Evolutionary conservation across 2,329 filamentous ascomycete species (phyloP).

Genomic region (Ophiobolus disseminans): DNA sequence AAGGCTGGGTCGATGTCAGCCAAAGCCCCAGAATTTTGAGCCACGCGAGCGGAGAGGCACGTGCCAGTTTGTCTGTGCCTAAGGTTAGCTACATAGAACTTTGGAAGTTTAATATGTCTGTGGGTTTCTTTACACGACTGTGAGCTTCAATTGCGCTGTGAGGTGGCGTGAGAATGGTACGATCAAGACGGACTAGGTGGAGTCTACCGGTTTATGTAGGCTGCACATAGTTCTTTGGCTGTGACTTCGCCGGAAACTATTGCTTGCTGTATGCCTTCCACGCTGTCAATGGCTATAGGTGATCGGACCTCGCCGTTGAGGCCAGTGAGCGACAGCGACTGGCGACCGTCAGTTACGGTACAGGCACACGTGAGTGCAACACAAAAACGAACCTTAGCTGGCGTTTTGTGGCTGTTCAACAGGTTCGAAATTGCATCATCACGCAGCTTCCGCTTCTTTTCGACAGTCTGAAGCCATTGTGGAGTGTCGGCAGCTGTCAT

Average conservation of each 20-base stretch:
- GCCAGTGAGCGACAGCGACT: conserved; percentile 21
- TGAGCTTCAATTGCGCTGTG: conserved; percentile 41
- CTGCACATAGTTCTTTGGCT: conserved; percentile 34
- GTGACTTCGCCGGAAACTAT: conserved; percentile 38
- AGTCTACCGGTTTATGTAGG: conserved; percentile 42
- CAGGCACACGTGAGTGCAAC: background rate
- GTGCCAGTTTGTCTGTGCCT: conserved; percentile 52
- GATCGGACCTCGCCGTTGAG: conserved; percentile 4
- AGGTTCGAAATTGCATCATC: conserved; percentile 36
- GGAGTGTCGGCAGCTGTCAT: conserved; percentile 25
- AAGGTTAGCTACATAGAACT: conserved; percentile 12
- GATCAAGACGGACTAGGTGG: conserved; percentile 19
- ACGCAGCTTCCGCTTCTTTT: conserved; percentile 32
- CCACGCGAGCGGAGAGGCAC: conserved; percentile 54
- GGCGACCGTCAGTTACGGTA: conserved; percentile 15
- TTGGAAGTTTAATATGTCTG: background rate
- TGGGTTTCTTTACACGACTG: conserved; percentile 36
- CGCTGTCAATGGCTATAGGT: conserved; percentile 21
- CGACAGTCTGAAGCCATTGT: conserved; percentile 37
- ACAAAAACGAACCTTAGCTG: conserved; percentile 9
- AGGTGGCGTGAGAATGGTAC: conserved; percentile 46
- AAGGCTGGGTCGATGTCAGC: conserved; percentile 44
- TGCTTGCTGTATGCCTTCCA: conserved; percentile 28
- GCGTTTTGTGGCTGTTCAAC: conserved; percentile 10
- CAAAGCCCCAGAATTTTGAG: conserved; percentile 61